These are phyloP conservation scores for Paramarasmius palmivorus DNA, from an alignment of 1,284 basidiomycete genomes.

Conservation along the genomic window DNA sequence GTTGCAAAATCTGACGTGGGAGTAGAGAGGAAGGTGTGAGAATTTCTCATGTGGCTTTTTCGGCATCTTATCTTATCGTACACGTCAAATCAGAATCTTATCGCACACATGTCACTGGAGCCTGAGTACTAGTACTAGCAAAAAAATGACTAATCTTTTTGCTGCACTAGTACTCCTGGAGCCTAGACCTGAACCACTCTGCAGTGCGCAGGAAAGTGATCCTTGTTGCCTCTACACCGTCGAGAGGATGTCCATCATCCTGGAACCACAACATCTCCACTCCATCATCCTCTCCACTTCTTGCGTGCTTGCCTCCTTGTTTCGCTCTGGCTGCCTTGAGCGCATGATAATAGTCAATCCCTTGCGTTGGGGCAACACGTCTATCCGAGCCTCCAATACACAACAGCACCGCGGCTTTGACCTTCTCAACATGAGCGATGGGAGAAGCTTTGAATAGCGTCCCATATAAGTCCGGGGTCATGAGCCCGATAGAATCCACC, in stretches of 20 bases:
- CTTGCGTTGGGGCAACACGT: constrained; percentile 66
- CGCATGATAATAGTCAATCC: constrained; percentile 63
- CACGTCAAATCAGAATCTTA: no score
- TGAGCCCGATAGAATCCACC: constrained; percentile 29
- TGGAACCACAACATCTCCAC: constrained; percentile 67
- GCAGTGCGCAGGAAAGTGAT: constrained; percentile 51
- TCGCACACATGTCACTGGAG: no score
- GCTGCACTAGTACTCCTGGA: neutral
- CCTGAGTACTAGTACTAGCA: no score
- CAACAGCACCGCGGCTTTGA: constrained; percentile 58
- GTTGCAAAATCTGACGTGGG: no score
- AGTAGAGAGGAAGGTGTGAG: no score
- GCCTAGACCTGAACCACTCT: constrained; percentile 45
- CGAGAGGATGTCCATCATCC: constrained; percentile 62
- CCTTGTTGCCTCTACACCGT: constrained; percentile 58
- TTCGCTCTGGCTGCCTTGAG: constrained; percentile 42
- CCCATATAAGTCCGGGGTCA: constrained; percentile 46
- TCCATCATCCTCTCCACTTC: constrained; percentile 12
- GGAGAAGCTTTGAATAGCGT: constrained; percentile 56
- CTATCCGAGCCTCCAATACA: constrained; percentile 62
- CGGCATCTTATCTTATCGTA: no score
- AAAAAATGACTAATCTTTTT: no score
- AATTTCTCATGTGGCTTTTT: no score
- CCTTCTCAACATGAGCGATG: constrained; percentile 51
- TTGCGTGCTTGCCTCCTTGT: constrained; percentile 24